Evolutionary conservation across 441 rosid genomes (phyloP).

Genomic region (Lepidium campestre): DNA sequence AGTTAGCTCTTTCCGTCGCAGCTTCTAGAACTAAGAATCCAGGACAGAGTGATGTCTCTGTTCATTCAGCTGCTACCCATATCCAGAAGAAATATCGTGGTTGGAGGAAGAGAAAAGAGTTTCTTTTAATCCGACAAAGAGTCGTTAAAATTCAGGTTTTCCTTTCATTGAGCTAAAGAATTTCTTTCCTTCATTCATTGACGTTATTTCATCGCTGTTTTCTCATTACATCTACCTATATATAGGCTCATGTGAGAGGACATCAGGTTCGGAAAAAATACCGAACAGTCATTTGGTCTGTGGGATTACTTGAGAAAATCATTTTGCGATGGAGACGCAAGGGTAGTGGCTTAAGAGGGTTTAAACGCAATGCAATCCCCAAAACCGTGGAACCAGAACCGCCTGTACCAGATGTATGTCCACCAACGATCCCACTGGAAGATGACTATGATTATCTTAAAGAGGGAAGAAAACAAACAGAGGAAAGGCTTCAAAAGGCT

Average conservation of each 20-base stretch:
- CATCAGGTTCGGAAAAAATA: constrained; percentile 86
- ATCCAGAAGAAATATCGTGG: constrained; percentile 93
- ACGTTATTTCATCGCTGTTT: background rate
- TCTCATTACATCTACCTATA: constrained; percentile 18
- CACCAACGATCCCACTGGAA: constrained; percentile 24
- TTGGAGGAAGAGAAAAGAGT: constrained; percentile 86
- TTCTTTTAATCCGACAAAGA: constrained; percentile 65
- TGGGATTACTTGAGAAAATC: constrained; percentile 86
- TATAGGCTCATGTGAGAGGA: constrained; percentile 93
- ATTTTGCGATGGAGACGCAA: constrained; percentile 96
- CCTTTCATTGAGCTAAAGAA: background rate
- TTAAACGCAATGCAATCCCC: constrained; percentile 45
- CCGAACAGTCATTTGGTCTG: constrained; percentile 77
- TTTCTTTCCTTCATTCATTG: background rate
- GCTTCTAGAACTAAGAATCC: constrained; percentile 44
- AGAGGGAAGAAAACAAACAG: constrained; percentile 87
- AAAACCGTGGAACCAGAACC: constrained; percentile 32
- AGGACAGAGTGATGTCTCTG: constrained; percentile 39
- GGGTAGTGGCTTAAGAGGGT: constrained; percentile 89
- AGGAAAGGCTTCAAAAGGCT: constrained; percentile 74
- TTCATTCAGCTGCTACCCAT: constrained; percentile 66
- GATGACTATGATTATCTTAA: constrained; percentile 81
- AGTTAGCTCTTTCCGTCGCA: constrained; percentile 52
- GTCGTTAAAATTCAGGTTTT: constrained; percentile 87
- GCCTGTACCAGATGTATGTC: constrained; percentile 12